Evolutionary conservation across 2,329 filamentous ascomycete species (phyloP).

Genomic region (Cytospora mali): DNA sequence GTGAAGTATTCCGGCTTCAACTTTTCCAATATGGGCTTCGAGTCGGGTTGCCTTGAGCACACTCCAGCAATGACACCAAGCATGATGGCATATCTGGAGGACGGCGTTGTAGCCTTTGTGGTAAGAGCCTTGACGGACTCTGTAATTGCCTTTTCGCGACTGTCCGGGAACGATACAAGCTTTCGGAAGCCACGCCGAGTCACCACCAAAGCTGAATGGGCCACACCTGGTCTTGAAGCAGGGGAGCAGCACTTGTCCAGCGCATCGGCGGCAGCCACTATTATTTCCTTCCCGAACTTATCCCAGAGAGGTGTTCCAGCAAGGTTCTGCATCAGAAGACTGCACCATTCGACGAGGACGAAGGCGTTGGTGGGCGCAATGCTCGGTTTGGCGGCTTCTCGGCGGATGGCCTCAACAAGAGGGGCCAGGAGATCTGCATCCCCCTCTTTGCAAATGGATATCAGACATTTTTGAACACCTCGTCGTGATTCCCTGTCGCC

Average conservation of each 20-base stretch:
- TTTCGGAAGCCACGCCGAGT: conserved; percentile 79
- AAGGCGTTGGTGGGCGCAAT: conserved; percentile 83
- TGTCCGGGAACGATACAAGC: conserved; percentile 62
- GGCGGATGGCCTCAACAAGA: conserved; percentile 68
- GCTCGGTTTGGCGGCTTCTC: conserved; percentile 74
- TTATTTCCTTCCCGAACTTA: conserved; percentile 64
- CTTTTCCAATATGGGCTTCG: conserved; percentile 63
- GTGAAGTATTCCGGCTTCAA: conserved; percentile 74
- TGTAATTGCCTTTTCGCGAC: conserved; percentile 62
- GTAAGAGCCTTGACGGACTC: conserved; percentile 69
- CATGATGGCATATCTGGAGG: conserved; percentile 72
- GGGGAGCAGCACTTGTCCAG: conserved; percentile 77
- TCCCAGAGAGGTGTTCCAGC: conserved; percentile 65
- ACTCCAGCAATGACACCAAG: conserved; percentile 89
- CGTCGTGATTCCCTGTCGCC: conserved; percentile 80
- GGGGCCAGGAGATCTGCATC: conserved; percentile 62
- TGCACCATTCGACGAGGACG: conserved; percentile 88
- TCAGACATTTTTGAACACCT: conserved; percentile 80
- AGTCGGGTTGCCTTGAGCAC: conserved; percentile 68
- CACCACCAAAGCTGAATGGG: conserved; percentile 73
- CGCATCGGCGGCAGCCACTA: conserved; percentile 70
- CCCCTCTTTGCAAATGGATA: conserved; percentile 59
- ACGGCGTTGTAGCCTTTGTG: conserved; percentile 64
- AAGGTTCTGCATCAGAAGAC: conserved; percentile 73
- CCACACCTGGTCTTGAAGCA: conserved; percentile 64